Evolutionary conservation across 148 eudicot genomes (phyloP), one percentile per base, ranked within the genome.

Genomic region (Amaranthus cruentus): DNA sequence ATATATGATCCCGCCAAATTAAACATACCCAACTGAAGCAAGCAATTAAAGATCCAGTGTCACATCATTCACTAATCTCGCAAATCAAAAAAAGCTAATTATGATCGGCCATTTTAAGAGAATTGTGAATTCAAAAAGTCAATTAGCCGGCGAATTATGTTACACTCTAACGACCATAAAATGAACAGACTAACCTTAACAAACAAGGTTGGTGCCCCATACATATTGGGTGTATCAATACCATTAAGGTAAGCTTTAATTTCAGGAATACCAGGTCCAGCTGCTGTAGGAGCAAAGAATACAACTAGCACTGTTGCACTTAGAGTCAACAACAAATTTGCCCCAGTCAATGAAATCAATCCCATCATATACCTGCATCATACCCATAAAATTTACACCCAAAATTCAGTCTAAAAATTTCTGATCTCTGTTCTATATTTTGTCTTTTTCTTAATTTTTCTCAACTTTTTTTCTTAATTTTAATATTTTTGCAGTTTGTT

Each of bases 201-300:
- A 59, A 92, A 72, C 76, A 92, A 69, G 15, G 95, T 89, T 73
- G 97, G 86, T 43, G 92, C 92, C 70, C 97, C 97, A 80, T 78
- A 92, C 95, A 92, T 89, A 64, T 89, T 74, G 53, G 97, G 97
- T 8, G 97, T 92, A 75, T 92, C 95, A 54, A 91, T 84, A 69
- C 97, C 95, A 71, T 92, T 92, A 28, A 92, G 90, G 74, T 92
- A 89, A 53, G 97, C 97, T 83, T 92, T 92, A 55, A 92, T 92
- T 75, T 92, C 97, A 6, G 97, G 95, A 47, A 89, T 89, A 8
- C 97, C 97, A 66, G 97, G 97, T 62, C 97, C 97, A 65, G 97
- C 97, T 5, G 95, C 97, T 38, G 95, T 89, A 49, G 97, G 97
- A 68, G 97, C 97, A 61, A 92, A 92, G 43, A 76, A 86, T 28